These are phyloP conservation scores for Pelargonium australe DNA, from an alignment of 441 rosid species.

Conservation along the genomic window DNA sequence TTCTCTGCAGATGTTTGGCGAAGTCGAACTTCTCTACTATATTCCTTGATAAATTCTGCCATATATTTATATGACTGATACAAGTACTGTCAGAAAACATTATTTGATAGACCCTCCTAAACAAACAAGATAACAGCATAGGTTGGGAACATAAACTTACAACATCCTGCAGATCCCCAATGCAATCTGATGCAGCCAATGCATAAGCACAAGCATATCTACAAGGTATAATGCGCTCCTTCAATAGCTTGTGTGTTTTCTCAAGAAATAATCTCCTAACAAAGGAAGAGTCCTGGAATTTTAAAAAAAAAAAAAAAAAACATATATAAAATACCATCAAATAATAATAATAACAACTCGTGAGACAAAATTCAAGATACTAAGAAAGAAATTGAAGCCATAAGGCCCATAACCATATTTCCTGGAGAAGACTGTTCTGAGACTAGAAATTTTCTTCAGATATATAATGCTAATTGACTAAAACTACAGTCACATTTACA, in stretches of 20 bases:
- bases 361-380: conserved; percentile 8
- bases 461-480: background rate
- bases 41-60: conserved; percentile 60
- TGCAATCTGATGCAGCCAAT: conserved; percentile 47
- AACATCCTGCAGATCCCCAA: conserved; percentile 57
- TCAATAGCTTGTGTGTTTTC: conserved; percentile 57
- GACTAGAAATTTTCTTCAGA: background rate
- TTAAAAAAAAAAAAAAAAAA: background rate
- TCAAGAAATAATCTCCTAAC: conserved; percentile 55
- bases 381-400: background rate
- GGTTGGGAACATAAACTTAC: conserved; percentile 36
- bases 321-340: background rate
- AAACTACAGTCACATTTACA: background rate
- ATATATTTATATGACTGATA: conserved; percentile 61
- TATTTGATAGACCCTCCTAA: conserved; percentile 15
- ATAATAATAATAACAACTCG: conserved; percentile 3
- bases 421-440: background rate
- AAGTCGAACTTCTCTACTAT: conserved; percentile 41
- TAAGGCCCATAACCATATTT: background rate
- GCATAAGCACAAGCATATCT: conserved; percentile 86
- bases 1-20: conserved; percentile 36
- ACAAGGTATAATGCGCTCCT: conserved; percentile 55
- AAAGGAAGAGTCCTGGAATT: conserved; percentile 56
- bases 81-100: conserved; percentile 24
- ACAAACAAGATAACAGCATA: conserved; percentile 12